Evolutionary conservation across 345 rosid species (phyloP).

Genomic region (Sisymbrium irio): DNA sequence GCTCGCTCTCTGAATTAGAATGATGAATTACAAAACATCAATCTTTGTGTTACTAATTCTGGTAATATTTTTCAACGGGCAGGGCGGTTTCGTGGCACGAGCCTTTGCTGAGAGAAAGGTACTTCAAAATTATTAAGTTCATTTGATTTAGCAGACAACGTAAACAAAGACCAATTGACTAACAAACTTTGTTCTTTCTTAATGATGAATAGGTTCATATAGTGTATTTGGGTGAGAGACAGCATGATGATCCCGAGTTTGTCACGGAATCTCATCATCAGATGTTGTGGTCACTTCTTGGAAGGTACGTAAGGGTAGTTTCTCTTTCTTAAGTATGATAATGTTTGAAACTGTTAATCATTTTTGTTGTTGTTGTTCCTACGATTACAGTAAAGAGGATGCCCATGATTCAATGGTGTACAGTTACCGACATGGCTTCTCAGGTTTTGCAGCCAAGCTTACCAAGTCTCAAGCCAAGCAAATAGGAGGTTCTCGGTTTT

Average conservation of each 20-base stretch:
- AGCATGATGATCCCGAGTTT: conserved; percentile 33
- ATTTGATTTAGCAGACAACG: background rate
- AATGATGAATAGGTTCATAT: conserved; percentile 30
- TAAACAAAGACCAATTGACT: background rate
- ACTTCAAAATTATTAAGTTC: background rate
- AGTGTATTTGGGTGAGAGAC: conserved; percentile 40
- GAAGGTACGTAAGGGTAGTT: conserved; percentile 19
- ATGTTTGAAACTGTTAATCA: background rate
- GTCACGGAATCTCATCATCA: conserved; percentile 34
- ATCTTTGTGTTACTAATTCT: background rate
- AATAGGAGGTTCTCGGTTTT: conserved; percentile 31
- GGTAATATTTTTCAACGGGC: conserved; percentile 7
- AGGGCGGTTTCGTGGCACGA: background rate
- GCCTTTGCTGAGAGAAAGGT: conserved; percentile 3
- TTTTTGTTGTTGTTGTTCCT: conserved; percentile 1
- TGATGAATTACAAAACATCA: background rate
- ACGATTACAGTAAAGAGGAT: conserved; percentile 36
- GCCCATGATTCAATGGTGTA: conserved; percentile 48
- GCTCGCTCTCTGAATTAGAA: background rate
- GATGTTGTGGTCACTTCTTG: conserved; percentile 31
- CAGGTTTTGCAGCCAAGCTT: conserved; percentile 53
- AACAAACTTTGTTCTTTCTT: background rate
- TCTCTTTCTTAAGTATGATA: background rate
- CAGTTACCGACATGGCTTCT: conserved; percentile 45
- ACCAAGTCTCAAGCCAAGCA: conserved; percentile 41